Conservation (phyloP, 2,329 filamentous ascomycete species). For the Neoascochyta sp. region DNA sequence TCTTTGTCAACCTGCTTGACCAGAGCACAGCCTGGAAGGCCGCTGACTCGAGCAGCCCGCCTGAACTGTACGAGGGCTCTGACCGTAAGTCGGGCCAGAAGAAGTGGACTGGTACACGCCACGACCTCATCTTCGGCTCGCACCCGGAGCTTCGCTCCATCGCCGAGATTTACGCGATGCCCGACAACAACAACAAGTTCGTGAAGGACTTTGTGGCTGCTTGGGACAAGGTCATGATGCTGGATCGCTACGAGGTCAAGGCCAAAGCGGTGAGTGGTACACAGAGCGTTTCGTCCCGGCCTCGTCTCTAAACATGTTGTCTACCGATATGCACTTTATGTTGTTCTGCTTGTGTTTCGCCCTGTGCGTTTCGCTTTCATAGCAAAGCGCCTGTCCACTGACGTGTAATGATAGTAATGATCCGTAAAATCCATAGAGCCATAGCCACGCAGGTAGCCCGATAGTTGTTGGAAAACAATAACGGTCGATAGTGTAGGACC, state of each 20-base stretch:
- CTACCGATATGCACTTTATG: constrained; percentile 10
- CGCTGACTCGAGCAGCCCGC: constrained; percentile 36
- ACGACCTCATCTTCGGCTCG: constrained; percentile 68
- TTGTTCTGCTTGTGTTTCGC: constrained; percentile 5
- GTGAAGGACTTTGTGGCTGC: constrained; percentile 67
- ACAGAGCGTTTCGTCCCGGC: constrained; percentile 22
- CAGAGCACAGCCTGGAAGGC: constrained; percentile 62
- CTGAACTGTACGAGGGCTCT: constrained; percentile 59
- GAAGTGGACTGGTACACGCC: constrained; percentile 68
- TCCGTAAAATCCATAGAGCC: constrained; percentile 12
- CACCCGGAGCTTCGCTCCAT: constrained; percentile 70
- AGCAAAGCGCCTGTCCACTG: constrained; percentile 14
- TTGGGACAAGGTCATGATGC: constrained; percentile 72
- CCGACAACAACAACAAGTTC: constrained; percentile 61
- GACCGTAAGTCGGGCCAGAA: constrained; percentile 63
- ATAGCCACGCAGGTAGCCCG: constrained; percentile 17
- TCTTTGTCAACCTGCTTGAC: constrained; percentile 76
- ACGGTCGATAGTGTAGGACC: constrained; percentile 10
- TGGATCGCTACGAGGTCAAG: constrained; percentile 63
- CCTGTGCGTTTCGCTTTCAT: constrained; percentile 2
- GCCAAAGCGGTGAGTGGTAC: constrained; percentile 31
- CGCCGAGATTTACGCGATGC: constrained; percentile 64
- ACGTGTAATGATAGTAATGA: constrained; percentile 23
- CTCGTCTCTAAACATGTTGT: constrained; percentile 22
- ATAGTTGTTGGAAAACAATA: too few relatives aligned